Evolutionary conservation across 176 grass and related monocot species (phyloP).

Genomic region (Ampelocalamus luodianensis): DNA sequence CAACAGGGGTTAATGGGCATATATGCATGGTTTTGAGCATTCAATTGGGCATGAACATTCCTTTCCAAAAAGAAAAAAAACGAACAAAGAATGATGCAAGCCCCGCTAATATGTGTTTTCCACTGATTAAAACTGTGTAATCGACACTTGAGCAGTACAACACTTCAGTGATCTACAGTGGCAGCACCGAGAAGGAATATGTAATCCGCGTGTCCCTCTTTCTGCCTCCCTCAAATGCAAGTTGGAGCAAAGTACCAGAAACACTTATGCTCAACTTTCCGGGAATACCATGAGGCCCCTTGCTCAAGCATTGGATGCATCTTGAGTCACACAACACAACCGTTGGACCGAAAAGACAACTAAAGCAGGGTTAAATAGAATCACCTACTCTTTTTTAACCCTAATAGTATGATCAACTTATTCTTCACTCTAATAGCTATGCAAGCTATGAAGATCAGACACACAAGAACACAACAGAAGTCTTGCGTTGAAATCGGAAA

Average conservation of each 20-base stretch:
- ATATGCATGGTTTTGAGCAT: neutral
- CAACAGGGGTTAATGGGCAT: conserved; percentile 7
- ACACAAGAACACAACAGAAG: too few relatives aligned
- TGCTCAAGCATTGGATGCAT: neutral
- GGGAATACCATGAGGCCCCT: neutral
- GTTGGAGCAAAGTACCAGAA: neutral
- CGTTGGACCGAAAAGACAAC: too few relatives aligned
- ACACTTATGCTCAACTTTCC: neutral
- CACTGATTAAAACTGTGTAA: neutral
- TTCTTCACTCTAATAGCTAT: too few relatives aligned
- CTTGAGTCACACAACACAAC: too few relatives aligned
- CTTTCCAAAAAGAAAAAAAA: neutral
- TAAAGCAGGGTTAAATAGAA: too few relatives aligned
- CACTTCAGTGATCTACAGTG: neutral
- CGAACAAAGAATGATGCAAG: neutral
- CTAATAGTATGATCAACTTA: too few relatives aligned
- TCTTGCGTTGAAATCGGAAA: too few relatives aligned
- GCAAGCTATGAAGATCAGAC: too few relatives aligned
- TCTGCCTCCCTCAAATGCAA: neutral
- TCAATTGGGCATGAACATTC: neutral
- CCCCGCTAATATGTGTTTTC: neutral
- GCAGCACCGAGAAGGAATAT: neutral
- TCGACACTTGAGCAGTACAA: neutral
- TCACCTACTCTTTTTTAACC: too few relatives aligned
- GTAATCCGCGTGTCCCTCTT: neutral